Conservation (phyloP, 2,329 filamentous ascomycete genomes). For the Trichoderma simmonsii region DNA sequence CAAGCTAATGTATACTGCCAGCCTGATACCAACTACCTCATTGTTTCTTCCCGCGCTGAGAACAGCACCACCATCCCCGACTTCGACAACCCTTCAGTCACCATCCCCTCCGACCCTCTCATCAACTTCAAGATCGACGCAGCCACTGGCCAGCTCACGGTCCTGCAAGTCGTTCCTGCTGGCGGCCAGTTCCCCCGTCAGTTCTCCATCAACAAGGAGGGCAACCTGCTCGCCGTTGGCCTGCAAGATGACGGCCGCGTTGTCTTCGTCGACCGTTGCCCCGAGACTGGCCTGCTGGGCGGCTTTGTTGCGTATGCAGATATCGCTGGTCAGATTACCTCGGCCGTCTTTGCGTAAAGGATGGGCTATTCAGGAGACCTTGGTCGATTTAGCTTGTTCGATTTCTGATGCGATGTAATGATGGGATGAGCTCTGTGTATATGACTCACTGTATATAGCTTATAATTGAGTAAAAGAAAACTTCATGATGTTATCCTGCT, state of each 20-base stretch:
- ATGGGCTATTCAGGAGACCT: conserved; percentile 28
- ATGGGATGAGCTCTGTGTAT: background rate
- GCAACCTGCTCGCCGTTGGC: conserved; percentile 62
- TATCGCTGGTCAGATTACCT: conserved; percentile 45
- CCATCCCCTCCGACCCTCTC: conserved; percentile 60
- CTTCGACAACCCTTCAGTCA: conserved; percentile 41
- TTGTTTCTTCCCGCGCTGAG: conserved; percentile 67
- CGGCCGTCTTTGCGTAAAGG: conserved; percentile 43
- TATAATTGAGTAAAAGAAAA: background rate
- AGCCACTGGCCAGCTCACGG: conserved; percentile 51
- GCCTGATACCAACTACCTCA: conserved; percentile 60
- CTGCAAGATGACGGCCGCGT: conserved; percentile 61
- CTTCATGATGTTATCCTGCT: background rate
- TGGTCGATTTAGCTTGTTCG: background rate
- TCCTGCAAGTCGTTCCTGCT: conserved; percentile 57
- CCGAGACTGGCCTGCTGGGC: conserved; percentile 54
- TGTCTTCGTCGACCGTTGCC: conserved; percentile 59
- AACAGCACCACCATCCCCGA: conserved; percentile 48
- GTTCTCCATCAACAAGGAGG: conserved; percentile 63
- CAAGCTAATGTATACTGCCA: conserved; percentile 27
- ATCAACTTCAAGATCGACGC: conserved; percentile 57
- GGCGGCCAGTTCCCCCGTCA: conserved; percentile 66
- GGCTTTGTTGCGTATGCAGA: conserved; percentile 42
- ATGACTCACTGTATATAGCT: conserved; percentile 3
- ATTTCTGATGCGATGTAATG: background rate